phyloP scores from a whole-genome alignment of 2,329 filamentous ascomycete genomes.

The Penicillium sp. region DNA sequence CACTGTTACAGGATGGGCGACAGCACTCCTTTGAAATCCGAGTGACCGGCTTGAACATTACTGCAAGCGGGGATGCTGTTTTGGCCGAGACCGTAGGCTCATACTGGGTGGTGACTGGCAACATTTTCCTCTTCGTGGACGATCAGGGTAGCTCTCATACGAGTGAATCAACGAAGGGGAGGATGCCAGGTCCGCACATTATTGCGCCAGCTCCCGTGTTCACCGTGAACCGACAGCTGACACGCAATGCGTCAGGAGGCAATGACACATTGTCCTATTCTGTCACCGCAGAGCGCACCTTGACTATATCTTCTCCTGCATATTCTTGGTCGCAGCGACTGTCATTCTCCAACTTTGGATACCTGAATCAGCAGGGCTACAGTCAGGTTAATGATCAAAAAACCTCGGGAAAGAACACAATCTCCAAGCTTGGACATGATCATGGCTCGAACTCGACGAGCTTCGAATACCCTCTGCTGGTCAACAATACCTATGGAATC shows the following conservation, averaged over 20 bases:
- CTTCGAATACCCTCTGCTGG: slow-evolving; percentile 58
- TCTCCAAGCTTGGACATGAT: slow-evolving; percentile 27
- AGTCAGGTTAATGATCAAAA: slow-evolving; percentile 49
- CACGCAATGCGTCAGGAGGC: slow-evolving; percentile 40
- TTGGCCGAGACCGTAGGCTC: slow-evolving; percentile 54
- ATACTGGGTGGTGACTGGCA: slow-evolving; percentile 71
- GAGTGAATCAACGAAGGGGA: slow-evolving; percentile 3
- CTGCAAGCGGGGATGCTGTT: slow-evolving; percentile 42
- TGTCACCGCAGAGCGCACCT: slow-evolving; percentile 49
- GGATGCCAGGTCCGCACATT: slow-evolving; percentile 21
- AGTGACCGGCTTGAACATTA: slow-evolving; percentile 59
- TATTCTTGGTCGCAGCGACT: slow-evolving; percentile 56
- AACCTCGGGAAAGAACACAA: slow-evolving; percentile 42
- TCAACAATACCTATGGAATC: slow-evolving; percentile 47
- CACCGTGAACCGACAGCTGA: slow-evolving; percentile 35
- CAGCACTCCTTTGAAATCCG: slow-evolving; percentile 63
- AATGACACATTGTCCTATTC: slow-evolving; percentile 58
- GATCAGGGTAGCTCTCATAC: slow-evolving; percentile 18
- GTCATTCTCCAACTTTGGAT: slow-evolving; percentile 50
- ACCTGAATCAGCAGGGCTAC: slow-evolving; percentile 49
- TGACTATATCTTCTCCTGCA: slow-evolving; percentile 48
- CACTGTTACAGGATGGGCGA: slow-evolving; percentile 59
- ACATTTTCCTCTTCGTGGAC: slow-evolving; percentile 72
- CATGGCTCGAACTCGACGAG: slow-evolving; percentile 31
- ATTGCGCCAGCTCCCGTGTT: slow-evolving; percentile 43